Percentiles rank a stretch among this genome's conserved stretches.
phyloP scores from a whole-genome alignment of 805 yeast genomes.

The Kuraishia piskuri region DNA sequence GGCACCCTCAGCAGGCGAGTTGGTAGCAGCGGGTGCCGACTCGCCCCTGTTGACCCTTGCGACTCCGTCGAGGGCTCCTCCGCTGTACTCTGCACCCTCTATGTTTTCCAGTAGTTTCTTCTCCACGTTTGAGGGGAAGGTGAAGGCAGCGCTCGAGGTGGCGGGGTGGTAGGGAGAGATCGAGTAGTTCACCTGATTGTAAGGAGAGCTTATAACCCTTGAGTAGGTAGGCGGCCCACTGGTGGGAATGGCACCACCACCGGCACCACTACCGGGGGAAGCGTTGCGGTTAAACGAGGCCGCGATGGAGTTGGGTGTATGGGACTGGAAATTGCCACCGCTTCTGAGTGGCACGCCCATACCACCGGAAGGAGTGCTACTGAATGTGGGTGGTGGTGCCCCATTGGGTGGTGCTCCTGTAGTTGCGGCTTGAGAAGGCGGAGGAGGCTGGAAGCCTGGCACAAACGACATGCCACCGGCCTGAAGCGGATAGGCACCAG shows the following conservation, averaged over 20 bases:
- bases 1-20: not conserved
- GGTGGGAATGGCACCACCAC: not conserved
- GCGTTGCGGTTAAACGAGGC: not conserved
- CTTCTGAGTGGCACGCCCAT: not conserved
- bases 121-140: conserved; percentile 26
- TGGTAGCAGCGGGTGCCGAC: not conserved
- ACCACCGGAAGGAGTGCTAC: not conserved
- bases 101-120: conserved; percentile 25
- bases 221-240: conserved; percentile 5
- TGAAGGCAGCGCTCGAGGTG: conserved; percentile 23
- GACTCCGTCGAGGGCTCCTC: conserved; percentile 24
- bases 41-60: conserved; percentile 9
- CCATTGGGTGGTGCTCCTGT: not conserved
- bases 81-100: conserved; percentile 18
- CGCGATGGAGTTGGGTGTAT: not conserved
- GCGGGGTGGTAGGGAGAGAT: conserved; percentile 22
- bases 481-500: not conserved
- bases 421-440: not conserved
- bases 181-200: conserved; percentile 19
- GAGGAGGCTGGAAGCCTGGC: not conserved
- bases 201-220: conserved; percentile 23
- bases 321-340: not conserved
- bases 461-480: not conserved
- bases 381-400: not conserved
- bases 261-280: not conserved